Conservation (phyloP, 495 filamentous ascomycete species). For the Emericellopsis terricola region DNA sequence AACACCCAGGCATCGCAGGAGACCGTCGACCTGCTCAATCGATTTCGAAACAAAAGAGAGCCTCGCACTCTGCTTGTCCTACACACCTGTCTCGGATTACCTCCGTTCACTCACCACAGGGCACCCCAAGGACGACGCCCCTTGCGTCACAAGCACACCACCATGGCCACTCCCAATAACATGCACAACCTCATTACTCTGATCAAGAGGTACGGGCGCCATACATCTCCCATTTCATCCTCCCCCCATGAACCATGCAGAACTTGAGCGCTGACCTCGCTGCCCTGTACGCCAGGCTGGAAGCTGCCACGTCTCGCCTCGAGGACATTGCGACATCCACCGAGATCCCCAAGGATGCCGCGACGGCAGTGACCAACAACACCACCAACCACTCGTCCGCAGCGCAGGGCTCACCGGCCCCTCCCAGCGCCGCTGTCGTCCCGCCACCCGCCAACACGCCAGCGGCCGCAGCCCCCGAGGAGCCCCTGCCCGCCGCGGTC, state of each 20-base stretch:
- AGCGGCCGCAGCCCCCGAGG: slow-evolving; percentile 27
- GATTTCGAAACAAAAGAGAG: no score
- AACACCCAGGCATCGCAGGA: no score
- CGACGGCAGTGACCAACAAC: slow-evolving; percentile 7
- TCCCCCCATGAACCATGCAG: no score
- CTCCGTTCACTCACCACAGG: no score
- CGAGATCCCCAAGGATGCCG: slow-evolving; percentile 31
- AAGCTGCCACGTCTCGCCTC: slow-evolving; percentile 88
- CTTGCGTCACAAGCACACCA: no score
- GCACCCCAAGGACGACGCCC: no score
- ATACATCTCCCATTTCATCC: no score
- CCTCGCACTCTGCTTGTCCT: no score
- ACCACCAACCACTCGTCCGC: slow-evolving; percentile 4
- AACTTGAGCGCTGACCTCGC: no score
- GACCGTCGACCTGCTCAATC: no score
- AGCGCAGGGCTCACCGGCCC: not conserved
- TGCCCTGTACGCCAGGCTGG: slow-evolving; percentile 46
- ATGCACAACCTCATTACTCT: slow-evolving; percentile 96
- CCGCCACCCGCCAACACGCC: slow-evolving; percentile 16
- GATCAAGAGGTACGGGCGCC: slow-evolving; percentile 74
- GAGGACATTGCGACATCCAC: slow-evolving; percentile 83
- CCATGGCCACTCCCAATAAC: slow-evolving; percentile 38
- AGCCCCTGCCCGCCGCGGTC: slow-evolving; percentile 55
- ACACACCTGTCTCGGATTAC: no score
- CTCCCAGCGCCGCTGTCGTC: slow-evolving; percentile 1